Base-by-base conservation (phyloP, 805 yeast species). In the Candida maris region DNA sequence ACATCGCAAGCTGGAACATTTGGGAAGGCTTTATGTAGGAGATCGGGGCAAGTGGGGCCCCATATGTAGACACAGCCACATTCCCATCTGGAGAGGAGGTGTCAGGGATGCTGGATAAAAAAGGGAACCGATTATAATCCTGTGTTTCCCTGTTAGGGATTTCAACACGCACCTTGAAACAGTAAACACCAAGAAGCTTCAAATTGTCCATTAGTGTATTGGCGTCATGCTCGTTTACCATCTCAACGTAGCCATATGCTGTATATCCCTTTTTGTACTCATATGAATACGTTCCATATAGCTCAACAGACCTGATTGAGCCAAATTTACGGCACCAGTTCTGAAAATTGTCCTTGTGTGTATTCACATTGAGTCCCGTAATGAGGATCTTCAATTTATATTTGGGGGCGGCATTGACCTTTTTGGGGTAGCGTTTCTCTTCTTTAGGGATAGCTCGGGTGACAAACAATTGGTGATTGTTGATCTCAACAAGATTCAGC, bases 391-490 rank as follows among this genome's bases (percentile, higher is more conserved):
- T 57, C 20, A 51, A 32, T 35, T 41, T 52, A 32, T 46, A 42
- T 27, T 50, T 44, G 15, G 52, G 49, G 35, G 31, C 28, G 9
- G 23, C 20, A 6, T 51, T 48, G 6, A 35, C 41, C 20, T 27
- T 49, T 37, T 43, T 47, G 6, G 48, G 46, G 32, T 57, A 54
- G 4, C 42, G 46, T 27, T 59, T 59, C 23, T 55, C 50, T 28
- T 57, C 62, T 21, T 59, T 53, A 13, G 64, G 64, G 35, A 59
- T 56, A 5, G 62, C 64, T 8, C 57, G 41, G 3, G 61, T 54
- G 20, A 56, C 63, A 46, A 51, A 56, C 13, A 59, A 35, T 29
- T 48, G 50, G 18, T 52, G 54, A 10, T 50, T 51, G 30, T 59
- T 60, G 29, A 59, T 42, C 31, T 55, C 56, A 22, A 59, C 38